Conservation (phyloP, 2,329 filamentous ascomycete species). For the Fusarium avenaceum region DNA sequence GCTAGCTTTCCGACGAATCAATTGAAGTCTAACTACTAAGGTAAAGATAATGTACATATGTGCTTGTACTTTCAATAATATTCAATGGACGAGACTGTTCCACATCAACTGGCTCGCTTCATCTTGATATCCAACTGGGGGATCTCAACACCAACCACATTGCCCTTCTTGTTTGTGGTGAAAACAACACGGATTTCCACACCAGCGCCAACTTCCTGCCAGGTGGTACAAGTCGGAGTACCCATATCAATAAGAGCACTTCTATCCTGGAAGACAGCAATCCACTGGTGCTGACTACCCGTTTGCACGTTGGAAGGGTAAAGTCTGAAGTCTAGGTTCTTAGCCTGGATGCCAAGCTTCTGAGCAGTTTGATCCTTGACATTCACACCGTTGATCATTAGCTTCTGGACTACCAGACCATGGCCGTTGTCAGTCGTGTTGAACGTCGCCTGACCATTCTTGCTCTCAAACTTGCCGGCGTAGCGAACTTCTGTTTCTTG, state of each 20-base stretch:
- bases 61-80: too few relatives aligned
- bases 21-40: too few relatives aligned
- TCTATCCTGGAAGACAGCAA: constrained; percentile 52
- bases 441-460: background rate
- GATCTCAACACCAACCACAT: constrained; percentile 17
- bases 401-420: constrained; percentile 45
- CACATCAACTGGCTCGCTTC: background rate
- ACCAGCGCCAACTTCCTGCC: constrained; percentile 43
- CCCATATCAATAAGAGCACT: constrained; percentile 50
- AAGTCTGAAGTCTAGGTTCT: constrained; percentile 48
- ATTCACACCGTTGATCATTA: constrained; percentile 34
- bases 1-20: background rate
- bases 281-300: constrained; percentile 44
- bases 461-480: constrained; percentile 10
- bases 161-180: background rate
- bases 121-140: constrained; percentile 8
- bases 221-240: constrained; percentile 54
- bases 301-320: constrained; percentile 51
- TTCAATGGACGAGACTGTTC: accelerated
- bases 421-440: constrained; percentile 42
- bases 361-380: constrained; percentile 35
- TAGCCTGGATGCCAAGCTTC: constrained; percentile 36
- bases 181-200: constrained; percentile 30
- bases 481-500: constrained; percentile 31
- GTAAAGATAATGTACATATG: background rate